phyloP scores from a whole-genome alignment of 305 asterid species.

The Fraxinus sp. region DNA sequence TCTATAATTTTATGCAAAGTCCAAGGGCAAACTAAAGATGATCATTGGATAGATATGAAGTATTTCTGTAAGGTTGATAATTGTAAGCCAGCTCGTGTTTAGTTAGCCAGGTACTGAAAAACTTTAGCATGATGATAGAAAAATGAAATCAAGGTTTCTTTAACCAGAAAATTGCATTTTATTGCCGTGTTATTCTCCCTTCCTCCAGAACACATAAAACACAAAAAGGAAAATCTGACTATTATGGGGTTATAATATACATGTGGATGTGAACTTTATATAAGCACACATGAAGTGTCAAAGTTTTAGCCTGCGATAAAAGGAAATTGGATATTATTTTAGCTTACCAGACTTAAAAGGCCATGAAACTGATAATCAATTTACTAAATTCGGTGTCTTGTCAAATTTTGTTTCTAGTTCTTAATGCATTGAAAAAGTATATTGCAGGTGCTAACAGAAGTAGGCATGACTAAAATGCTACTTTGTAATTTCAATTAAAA shows the following conservation, averaged over 20 bases:
- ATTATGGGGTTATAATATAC: background rate
- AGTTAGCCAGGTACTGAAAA: conserved; percentile 13
- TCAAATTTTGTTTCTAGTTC: background rate
- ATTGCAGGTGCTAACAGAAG: background rate
- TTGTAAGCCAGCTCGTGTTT: conserved; percentile 16
- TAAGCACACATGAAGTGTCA: background rate
- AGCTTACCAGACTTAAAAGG: background rate
- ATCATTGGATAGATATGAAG: conserved; percentile 16
- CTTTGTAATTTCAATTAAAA: background rate
- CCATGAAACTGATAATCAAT: background rate
- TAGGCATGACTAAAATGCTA: background rate
- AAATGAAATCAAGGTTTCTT: conserved; percentile 2
- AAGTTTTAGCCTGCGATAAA: background rate
- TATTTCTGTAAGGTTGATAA: conserved; percentile 6
- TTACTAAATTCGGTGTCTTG: background rate
- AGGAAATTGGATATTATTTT: background rate
- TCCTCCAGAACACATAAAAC: background rate
- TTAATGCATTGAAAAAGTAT: background rate
- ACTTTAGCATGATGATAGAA: conserved; percentile 6
- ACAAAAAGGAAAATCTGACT: background rate
- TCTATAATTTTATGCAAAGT: conserved; percentile 22
- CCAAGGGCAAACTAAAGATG: background rate
- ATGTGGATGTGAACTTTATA: background rate
- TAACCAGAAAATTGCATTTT: background rate
- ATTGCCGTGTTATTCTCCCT: background rate